Conservation (phyloP, 116 monocot species). For the Posidonia oceanica region DNA sequence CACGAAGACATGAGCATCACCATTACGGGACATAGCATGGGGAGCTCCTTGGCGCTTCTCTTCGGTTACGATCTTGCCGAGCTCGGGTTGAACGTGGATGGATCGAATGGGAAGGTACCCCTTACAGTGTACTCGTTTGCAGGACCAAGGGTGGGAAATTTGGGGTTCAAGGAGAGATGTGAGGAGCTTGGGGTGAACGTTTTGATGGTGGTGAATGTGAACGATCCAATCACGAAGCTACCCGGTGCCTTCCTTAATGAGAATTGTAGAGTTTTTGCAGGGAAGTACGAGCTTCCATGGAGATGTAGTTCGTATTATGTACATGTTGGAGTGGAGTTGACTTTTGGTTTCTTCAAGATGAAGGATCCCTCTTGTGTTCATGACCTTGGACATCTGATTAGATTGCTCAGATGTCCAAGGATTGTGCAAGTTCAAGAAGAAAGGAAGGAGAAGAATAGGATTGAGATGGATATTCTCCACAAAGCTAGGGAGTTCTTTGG, state of each 20-base stretch:
- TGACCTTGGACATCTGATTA: slow-evolving; percentile 46
- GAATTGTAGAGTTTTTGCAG: slow-evolving; percentile 21
- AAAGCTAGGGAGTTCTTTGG: not conserved
- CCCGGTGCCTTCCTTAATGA: slow-evolving; percentile 79
- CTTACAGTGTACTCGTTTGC: slow-evolving; percentile 79
- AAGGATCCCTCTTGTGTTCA: slow-evolving; percentile 64
- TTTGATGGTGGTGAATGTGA: slow-evolving; percentile 67
- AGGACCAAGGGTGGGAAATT: slow-evolving; percentile 81
- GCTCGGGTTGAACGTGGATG: slow-evolving; percentile 41
- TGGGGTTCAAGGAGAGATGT: slow-evolving; percentile 58
- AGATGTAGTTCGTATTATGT: slow-evolving; percentile 40
- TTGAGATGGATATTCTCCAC: not conserved
- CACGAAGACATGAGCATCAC: slow-evolving; percentile 64
- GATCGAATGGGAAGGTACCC: slow-evolving; percentile 21
- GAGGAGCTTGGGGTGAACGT: slow-evolving; percentile 92
- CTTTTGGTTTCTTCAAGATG: slow-evolving; percentile 71
- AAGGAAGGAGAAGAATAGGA: not conserved
- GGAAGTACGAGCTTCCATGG: slow-evolving; percentile 30
- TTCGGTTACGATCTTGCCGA: slow-evolving; percentile 81
- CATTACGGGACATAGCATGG: slow-evolving; percentile 86
- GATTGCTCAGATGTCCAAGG: slow-evolving; percentile 12
- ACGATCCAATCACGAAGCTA: slow-evolving; percentile 80
- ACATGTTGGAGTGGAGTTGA: slow-evolving; percentile 78
- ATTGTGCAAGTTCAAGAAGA: not conserved
- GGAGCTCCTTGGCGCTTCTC: slow-evolving; percentile 66